phyloP scores from a whole-genome alignment of 2,329 filamentous ascomycete genomes.

The Scedosporium minutisporum region DNA sequence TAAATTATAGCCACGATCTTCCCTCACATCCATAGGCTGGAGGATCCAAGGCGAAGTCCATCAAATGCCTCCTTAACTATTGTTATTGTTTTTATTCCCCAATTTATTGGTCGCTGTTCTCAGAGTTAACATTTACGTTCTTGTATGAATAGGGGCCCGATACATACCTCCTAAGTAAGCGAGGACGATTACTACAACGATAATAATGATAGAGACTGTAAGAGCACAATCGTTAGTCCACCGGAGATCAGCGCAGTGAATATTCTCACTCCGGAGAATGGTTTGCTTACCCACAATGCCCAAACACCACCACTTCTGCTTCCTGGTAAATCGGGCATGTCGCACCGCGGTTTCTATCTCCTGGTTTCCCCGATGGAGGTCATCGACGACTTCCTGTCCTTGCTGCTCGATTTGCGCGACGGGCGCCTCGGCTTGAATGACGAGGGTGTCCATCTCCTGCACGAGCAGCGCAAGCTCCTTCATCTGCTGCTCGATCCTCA shows the following conservation, averaged over 20 bases:
- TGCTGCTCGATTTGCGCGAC: slow-evolving; percentile 77
- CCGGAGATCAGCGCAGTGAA: not conserved
- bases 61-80: too few relatives aligned
- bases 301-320: slow-evolving; percentile 96
- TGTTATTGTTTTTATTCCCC: too few relatives aligned
- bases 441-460: slow-evolving; percentile 76
- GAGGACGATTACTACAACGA: slow-evolving; percentile 42
- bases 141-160: not conserved
- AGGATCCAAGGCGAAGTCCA: too few relatives aligned
- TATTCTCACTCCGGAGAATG: not conserved
- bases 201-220: slow-evolving; percentile 40
- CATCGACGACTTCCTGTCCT: slow-evolving; percentile 73
- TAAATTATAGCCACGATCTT: too few relatives aligned
- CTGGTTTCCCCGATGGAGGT: slow-evolving; percentile 76
- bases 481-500: slow-evolving; percentile 88
- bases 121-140: too few relatives aligned
- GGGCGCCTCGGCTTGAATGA: slow-evolving; percentile 76
- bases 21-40: too few relatives aligned
- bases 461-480: slow-evolving; percentile 80
- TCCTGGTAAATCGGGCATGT: slow-evolving; percentile 69
- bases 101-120: too few relatives aligned
- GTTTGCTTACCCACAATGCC: slow-evolving; percentile 52
- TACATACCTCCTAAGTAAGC: slow-evolving; percentile 27
- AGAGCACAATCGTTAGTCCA: slow-evolving; percentile 15
- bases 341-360: slow-evolving; percentile 74